phyloP scores from a whole-genome alignment of 495 filamentous ascomycete species.

The Tuber aestivum region DNA sequence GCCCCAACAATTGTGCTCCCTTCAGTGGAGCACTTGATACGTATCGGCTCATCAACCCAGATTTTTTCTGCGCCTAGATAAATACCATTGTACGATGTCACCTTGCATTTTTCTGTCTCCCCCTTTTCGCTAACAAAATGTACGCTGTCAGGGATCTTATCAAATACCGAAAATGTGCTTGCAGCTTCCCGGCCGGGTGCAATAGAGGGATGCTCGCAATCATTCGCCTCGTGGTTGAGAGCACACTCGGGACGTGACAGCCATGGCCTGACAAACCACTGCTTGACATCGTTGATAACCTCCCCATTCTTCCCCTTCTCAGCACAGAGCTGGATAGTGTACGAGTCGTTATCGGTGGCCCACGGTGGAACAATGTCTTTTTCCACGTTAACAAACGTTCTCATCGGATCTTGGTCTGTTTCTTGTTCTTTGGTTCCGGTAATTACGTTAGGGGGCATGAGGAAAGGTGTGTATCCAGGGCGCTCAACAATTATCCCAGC shows the following conservation, averaged over 20 bases:
- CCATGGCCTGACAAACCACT: constrained; percentile 34
- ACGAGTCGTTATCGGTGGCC: constrained; percentile 18
- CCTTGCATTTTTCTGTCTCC: constrained; percentile 9
- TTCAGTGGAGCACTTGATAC: constrained; percentile 43
- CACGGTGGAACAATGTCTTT: constrained; percentile 23
- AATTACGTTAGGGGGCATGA: constrained; percentile 19
- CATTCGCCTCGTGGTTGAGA: constrained; percentile 4
- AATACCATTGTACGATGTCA: constrained; percentile 48
- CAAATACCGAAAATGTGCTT: constrained; percentile 52
- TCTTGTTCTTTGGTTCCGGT: background rate
- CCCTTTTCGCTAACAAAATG: background rate
- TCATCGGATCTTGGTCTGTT: background rate
- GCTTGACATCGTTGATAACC: constrained; percentile 17
- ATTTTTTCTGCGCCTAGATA: constrained; percentile 59
- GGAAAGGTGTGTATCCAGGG: constrained; percentile 26
- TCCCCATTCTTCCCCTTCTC: constrained; percentile 15
- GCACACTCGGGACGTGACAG: constrained; percentile 22
- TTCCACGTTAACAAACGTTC: constrained; percentile 27
- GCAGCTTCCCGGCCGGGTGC: constrained; percentile 40
- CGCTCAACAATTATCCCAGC: constrained; percentile 31
- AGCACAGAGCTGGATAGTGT: constrained; percentile 33
- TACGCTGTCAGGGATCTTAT: constrained; percentile 43
- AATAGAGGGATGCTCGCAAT: constrained; percentile 32
- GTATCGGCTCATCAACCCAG: constrained; percentile 55
- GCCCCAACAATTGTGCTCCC: constrained; percentile 15